phyloP scores from a whole-genome alignment of 768 basidiomycete genomes.

The Amanita muscaria region DNA sequence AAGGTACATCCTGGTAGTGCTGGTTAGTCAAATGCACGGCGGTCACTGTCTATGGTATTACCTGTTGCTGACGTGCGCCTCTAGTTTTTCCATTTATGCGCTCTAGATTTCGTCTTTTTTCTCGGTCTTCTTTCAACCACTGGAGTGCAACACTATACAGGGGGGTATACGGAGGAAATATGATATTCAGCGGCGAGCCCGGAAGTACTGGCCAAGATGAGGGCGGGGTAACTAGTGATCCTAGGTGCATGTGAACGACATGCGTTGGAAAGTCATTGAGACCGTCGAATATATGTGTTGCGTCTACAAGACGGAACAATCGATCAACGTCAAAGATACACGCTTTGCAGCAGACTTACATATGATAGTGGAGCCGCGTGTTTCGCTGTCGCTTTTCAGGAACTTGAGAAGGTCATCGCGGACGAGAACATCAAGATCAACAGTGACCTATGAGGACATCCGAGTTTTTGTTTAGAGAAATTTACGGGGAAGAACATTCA shows the following conservation, averaged over 20 bases:
- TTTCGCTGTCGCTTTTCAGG: constrained; percentile 72
- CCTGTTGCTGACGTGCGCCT: constrained; percentile 53
- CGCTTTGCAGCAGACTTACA: constrained; percentile 38
- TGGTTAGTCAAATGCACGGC: constrained; percentile 3
- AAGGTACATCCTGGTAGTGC: constrained; percentile 41
- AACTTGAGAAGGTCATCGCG: constrained; percentile 86
- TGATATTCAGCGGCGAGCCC: constrained; percentile 13
- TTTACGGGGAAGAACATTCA: constrained; percentile 5
- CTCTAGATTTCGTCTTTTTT: constrained; percentile 52
- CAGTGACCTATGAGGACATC: constrained; percentile 61
- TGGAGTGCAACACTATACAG: constrained; percentile 71
- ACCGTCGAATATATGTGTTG: constrained; percentile 97
- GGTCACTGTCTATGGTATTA: constrained; percentile 19
- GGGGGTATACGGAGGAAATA: constrained; percentile 20
- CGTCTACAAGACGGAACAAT: constrained; percentile 51
- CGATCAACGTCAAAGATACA: constrained; percentile 5
- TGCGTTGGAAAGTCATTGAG: constrained; percentile 88
- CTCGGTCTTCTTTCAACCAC: constrained; percentile 84
- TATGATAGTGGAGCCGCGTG: constrained; percentile 78
- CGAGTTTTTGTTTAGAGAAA: constrained; percentile 2
- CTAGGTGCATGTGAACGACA: constrained; percentile 85
- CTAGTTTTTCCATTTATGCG: constrained; percentile 44
- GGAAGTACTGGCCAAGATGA: constrained; percentile 57
- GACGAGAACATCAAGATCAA: constrained; percentile 94
- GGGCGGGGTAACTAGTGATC: constrained; percentile 58